phyloP scores from a whole-genome alignment of 768 basidiomycete species.

The Dendrothele bispora region DNA sequence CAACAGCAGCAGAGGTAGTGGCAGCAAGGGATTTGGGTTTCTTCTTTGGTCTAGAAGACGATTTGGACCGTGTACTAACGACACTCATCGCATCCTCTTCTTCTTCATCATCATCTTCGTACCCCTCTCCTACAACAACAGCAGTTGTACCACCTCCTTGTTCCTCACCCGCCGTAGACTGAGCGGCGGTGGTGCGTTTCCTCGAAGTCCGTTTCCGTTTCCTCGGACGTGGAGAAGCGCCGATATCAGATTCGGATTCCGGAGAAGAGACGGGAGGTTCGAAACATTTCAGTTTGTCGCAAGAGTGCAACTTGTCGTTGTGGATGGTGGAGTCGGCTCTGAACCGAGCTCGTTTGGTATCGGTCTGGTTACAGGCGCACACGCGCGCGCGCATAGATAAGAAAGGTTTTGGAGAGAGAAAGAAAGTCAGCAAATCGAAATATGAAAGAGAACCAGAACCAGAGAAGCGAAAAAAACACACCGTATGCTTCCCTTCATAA shows the following conservation, averaged over 20 bases:
- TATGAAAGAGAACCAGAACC: neutral
- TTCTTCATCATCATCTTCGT: constrained; percentile 6
- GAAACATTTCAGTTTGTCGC: constrained; percentile 55
- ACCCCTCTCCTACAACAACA: neutral
- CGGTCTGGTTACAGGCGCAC: constrained; percentile 49
- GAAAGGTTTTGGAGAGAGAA: no score
- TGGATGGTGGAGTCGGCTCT: constrained; percentile 68
- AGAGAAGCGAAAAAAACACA: constrained; percentile 26
- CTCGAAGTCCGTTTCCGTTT: constrained; percentile 13
- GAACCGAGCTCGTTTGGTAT: constrained; percentile 74
- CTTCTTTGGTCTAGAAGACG: constrained; percentile 5
- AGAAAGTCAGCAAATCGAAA: constrained; percentile 6
- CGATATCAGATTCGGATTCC: constrained; percentile 19
- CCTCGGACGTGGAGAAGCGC: constrained; percentile 15
- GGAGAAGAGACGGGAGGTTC: constrained; percentile 30
- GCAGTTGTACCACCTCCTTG: neutral
- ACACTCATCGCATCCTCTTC: constrained; percentile 11
- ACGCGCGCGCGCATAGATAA: no score
- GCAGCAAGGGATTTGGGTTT: neutral
- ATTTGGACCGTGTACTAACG: constrained; percentile 16
- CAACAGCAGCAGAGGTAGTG: neutral
- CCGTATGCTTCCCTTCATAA: constrained; percentile 81
- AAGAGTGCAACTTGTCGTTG: constrained; percentile 69
- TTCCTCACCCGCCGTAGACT: neutral
- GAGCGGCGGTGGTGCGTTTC: constrained; percentile 18